Percentiles rank a stretch among this genome's conserved stretches.
These are phyloP conservation scores for Mortierella sp. DNA, from an alignment of 371 early-diverging fungal genomes.

Conservation along the genomic window DNA sequence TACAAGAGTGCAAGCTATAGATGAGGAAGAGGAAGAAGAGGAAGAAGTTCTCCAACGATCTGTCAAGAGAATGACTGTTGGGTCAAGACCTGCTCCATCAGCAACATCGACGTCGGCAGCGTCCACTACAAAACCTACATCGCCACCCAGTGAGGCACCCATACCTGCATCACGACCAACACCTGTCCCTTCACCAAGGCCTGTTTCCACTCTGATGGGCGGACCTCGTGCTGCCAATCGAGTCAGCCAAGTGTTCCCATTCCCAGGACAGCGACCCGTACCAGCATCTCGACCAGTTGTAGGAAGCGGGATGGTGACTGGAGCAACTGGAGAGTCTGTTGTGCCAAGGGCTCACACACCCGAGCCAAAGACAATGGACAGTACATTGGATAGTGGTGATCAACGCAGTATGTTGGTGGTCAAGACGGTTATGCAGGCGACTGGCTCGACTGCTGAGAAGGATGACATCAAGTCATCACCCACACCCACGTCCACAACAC, in stretches of 20 bases:
- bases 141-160: too few relatives aligned
- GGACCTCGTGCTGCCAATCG: constrained; percentile 1
- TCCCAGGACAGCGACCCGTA: constrained; percentile 16
- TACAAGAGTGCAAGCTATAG: constrained; percentile 1
- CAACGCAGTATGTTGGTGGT: too few relatives aligned
- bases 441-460: background rate
- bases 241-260: constrained; percentile 21
- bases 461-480: background rate
- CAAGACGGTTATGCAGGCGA: background rate
- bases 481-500: too few relatives aligned
- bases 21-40: constrained; percentile 40
- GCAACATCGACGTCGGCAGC: constrained; percentile 1
- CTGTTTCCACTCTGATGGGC: background rate
- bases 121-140: too few relatives aligned
- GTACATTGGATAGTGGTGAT: too few relatives aligned
- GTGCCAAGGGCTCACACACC: constrained; percentile 2
- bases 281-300: constrained; percentile 5
- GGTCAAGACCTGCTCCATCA: background rate
- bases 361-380: too few relatives aligned
- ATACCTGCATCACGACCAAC: constrained; percentile 1
- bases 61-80: constrained; percentile 15
- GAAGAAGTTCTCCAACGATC: constrained; percentile 37
- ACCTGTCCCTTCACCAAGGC: background rate
- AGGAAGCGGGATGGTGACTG: constrained; percentile 10
- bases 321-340: background rate